phyloP scores from a whole-genome alignment of 2,329 filamentous ascomycete species.

The Stachybotrys echinatus region DNA sequence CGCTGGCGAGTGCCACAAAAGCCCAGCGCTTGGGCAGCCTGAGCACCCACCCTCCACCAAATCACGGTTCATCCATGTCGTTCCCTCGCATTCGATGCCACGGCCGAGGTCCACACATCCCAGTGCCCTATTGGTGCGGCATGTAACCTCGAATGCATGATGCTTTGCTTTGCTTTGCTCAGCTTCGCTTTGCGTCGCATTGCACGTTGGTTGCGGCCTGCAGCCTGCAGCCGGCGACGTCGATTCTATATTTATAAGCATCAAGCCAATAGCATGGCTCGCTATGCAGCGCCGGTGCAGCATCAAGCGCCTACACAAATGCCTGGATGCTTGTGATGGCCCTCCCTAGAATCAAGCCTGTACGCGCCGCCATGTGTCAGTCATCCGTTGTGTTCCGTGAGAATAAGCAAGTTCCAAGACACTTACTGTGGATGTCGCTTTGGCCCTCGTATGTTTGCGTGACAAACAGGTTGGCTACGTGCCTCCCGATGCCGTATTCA shows the following conservation, averaged over 20 bases:
- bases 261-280: not conserved
- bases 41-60: not conserved
- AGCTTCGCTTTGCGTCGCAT: not conserved
- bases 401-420: slow-evolving; percentile 1
- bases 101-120: not conserved
- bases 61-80: slow-evolving; percentile 4
- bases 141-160: not conserved
- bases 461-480: slow-evolving; percentile 94
- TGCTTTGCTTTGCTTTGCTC: not conserved
- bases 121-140: not conserved
- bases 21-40: not conserved
- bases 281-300: not conserved
- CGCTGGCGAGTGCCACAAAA: not conserved
- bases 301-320: slow-evolving; percentile 49
- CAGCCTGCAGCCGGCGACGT: not conserved
- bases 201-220: too few species aligned
- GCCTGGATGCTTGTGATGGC: slow-evolving; percentile 74
- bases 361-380: slow-evolving; percentile 18
- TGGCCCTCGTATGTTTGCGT: slow-evolving; percentile 98
- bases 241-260: not conserved
- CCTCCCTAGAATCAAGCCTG: slow-evolving; percentile 63
- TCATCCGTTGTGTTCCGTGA: not conserved
- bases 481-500: slow-evolving; percentile 90
- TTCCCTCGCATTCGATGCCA: slow-evolving; percentile 3
- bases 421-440: slow-evolving; percentile 92